These are phyloP conservation scores for Trichoderma atroviride DNA, from an alignment of 2,329 filamentous ascomycete species.

Conservation along the genomic window DNA sequence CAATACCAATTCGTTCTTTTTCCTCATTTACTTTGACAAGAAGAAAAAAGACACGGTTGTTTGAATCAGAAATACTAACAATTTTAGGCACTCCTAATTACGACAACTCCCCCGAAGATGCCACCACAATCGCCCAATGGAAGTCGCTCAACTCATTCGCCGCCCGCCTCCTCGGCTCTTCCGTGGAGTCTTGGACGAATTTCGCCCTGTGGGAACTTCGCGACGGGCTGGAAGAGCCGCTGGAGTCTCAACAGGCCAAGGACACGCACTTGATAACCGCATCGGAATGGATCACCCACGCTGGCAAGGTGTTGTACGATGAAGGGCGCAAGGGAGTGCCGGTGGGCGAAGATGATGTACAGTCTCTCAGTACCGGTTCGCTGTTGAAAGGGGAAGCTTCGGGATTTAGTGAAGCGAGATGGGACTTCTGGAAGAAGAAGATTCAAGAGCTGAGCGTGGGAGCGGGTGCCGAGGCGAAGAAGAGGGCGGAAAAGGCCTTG, in stretches of 20 bases:
- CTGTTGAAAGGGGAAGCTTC: constrained; percentile 30
- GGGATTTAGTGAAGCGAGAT: constrained; percentile 36
- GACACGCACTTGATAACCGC: constrained; percentile 32
- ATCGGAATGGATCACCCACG: constrained; percentile 39
- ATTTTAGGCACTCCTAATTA: constrained; percentile 33
- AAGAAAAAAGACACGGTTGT: background rate
- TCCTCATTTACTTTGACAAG: background rate
- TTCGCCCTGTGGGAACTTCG: constrained; percentile 40
- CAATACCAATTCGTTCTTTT: background rate
- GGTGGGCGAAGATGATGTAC: constrained; percentile 31
- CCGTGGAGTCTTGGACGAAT: constrained; percentile 33
- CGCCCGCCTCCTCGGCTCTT: constrained; percentile 37
- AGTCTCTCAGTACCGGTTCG: constrained; percentile 31
- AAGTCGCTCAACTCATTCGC: constrained; percentile 40
- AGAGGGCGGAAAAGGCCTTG: constrained; percentile 30
- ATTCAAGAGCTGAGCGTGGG: constrained; percentile 32
- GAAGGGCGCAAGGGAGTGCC: constrained; percentile 26
- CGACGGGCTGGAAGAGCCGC: constrained; percentile 36
- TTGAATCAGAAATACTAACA: background rate
- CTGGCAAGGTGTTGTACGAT: constrained; percentile 34
- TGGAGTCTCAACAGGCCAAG: constrained; percentile 26
- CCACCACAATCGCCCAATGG: constrained; percentile 33
- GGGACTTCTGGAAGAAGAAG: constrained; percentile 38
- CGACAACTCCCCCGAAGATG: constrained; percentile 32
- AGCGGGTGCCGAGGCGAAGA: constrained; percentile 29